These are phyloP conservation scores for Chamaenerion angustifolium DNA, from an alignment of 345 rosid genomes.

Conservation along the genomic window DNA sequence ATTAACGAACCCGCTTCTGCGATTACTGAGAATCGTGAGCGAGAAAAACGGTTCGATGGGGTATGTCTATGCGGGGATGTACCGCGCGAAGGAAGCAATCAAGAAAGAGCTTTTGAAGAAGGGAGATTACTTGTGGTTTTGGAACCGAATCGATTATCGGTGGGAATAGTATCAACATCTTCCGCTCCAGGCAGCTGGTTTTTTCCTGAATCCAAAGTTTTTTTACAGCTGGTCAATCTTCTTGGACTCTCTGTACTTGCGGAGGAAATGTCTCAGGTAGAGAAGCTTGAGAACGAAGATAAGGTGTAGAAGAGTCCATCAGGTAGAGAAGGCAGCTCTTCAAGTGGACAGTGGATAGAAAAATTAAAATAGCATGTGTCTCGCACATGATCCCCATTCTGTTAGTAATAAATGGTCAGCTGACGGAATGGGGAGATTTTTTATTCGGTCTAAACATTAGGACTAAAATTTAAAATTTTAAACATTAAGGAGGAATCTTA, in stretches of 20 bases:
- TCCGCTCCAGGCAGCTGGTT: slow-evolving; percentile 83
- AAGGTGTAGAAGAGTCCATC: too few relatives aligned
- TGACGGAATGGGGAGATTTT: too few relatives aligned
- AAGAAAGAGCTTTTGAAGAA: slow-evolving; percentile 56
- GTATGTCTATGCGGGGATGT: slow-evolving; percentile 66
- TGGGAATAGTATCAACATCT: slow-evolving; percentile 59
- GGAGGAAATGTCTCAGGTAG: slow-evolving; percentile 36
- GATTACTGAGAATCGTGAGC: slow-evolving; percentile 42
- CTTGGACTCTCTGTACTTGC: slow-evolving; percentile 61
- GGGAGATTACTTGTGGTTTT: slow-evolving; percentile 54
- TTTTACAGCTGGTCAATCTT: slow-evolving; percentile 76
- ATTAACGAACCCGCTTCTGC: slow-evolving; percentile 51
- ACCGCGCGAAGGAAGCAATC: slow-evolving; percentile 66
- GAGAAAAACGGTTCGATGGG: slow-evolving; percentile 80
- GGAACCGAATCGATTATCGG: slow-evolving; percentile 73
- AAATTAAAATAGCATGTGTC: too few relatives aligned
- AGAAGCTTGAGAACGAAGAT: too few relatives aligned
- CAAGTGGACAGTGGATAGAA: too few relatives aligned
- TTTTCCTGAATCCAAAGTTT: slow-evolving; percentile 88
- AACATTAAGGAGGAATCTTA: too few relatives aligned
- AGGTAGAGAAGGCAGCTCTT: too few relatives aligned
- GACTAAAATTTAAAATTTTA: too few relatives aligned
- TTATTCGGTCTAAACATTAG: too few relatives aligned
- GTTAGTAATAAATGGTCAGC: too few relatives aligned
- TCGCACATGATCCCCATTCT: too few relatives aligned